Evolutionary conservation across 2,329 filamentous ascomycete species (phyloP).

Genomic region (Trichophyton rubrum): DNA sequence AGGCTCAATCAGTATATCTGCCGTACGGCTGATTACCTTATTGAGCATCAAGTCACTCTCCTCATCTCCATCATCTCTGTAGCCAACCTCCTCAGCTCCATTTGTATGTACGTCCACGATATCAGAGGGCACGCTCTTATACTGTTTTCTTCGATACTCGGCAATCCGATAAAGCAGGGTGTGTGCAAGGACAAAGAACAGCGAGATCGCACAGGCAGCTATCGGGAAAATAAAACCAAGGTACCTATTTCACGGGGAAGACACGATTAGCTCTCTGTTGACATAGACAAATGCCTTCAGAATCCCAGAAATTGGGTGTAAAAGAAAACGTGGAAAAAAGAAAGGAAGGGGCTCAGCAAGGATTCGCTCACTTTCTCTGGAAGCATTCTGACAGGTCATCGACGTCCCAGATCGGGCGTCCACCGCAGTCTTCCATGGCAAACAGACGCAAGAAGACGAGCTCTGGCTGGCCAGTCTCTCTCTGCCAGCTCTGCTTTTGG

Average conservation of each 20-base stretch:
- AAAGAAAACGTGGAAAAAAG: neutral
- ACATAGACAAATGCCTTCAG: too few relatives aligned
- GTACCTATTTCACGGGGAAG: slow-evolving; percentile 32
- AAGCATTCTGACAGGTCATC: slow-evolving; percentile 54
- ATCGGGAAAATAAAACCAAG: slow-evolving; percentile 71
- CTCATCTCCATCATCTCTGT: slow-evolving; percentile 43
- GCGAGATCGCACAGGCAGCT: slow-evolving; percentile 55
- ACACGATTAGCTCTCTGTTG: neutral
- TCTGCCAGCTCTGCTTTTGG: neutral
- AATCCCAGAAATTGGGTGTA: neutral
- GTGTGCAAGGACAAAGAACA: slow-evolving; percentile 52
- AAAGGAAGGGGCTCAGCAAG: neutral
- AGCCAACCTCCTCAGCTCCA: slow-evolving; percentile 43
- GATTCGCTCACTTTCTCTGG: slow-evolving; percentile 39
- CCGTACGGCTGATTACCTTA: slow-evolving; percentile 39
- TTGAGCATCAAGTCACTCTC: slow-evolving; percentile 40
- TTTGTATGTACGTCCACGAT: slow-evolving; percentile 38
- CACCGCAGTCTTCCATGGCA: slow-evolving; percentile 45
- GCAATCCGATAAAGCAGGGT: slow-evolving; percentile 42
- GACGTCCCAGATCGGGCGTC: slow-evolving; percentile 45
- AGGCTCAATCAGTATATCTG: slow-evolving; percentile 45
- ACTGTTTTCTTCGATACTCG: slow-evolving; percentile 44
- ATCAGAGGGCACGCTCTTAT: slow-evolving; percentile 36
- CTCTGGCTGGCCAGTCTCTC: neutral
- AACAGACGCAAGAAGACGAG: neutral